Percentiles rank a stretch among this genome's conserved stretches.
Evolutionary conservation across 345 rosid genomes (phyloP).

Genomic region (Hibiscus tridactylites): DNA sequence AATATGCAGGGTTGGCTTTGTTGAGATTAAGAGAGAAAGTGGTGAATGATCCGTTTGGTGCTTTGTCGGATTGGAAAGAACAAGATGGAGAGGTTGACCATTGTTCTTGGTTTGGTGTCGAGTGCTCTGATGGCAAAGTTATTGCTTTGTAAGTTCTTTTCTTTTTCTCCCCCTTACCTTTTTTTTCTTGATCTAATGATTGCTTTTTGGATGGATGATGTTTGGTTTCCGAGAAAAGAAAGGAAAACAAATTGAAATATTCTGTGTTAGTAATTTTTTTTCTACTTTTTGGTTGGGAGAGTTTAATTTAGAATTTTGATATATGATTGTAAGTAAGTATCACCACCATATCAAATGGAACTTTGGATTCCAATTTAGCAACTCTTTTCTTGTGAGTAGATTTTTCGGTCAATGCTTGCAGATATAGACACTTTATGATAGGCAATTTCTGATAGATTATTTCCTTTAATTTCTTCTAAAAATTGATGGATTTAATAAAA

Average conservation of each 20-base stretch:
- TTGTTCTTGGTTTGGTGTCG: slow-evolving; percentile 82
- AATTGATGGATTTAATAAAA: slow-evolving; percentile 1
- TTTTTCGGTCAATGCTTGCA: not conserved
- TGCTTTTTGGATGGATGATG: slow-evolving; percentile 24
- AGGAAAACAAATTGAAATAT: slow-evolving; percentile 32
- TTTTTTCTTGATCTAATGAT: not conserved
- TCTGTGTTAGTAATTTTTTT: slow-evolving; percentile 5
- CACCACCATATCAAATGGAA: not conserved
- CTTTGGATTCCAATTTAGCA: not conserved
- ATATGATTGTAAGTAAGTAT: not conserved
- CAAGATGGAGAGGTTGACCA: slow-evolving; percentile 32
- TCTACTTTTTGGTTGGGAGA: slow-evolving; percentile 38
- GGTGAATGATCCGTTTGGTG: slow-evolving; percentile 58
- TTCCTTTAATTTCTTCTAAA: slow-evolving; percentile 5
- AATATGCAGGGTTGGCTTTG: slow-evolving; percentile 49
- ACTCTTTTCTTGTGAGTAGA: not conserved
- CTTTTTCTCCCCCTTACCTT: not conserved
- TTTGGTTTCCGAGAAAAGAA: slow-evolving; percentile 35
- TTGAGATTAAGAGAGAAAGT: slow-evolving; percentile 57
- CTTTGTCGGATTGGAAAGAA: slow-evolving; percentile 52
- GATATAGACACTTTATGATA: not conserved
- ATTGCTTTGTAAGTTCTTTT: slow-evolving; percentile 50
- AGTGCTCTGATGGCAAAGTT: slow-evolving; percentile 62
- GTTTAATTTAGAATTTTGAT: slow-evolving; percentile 31
- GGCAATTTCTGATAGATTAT: not conserved